These are phyloP conservation scores for Leccinum fibrillosum DNA, from an alignment of 768 basidiomycete genomes.

Conservation along the genomic window DNA sequence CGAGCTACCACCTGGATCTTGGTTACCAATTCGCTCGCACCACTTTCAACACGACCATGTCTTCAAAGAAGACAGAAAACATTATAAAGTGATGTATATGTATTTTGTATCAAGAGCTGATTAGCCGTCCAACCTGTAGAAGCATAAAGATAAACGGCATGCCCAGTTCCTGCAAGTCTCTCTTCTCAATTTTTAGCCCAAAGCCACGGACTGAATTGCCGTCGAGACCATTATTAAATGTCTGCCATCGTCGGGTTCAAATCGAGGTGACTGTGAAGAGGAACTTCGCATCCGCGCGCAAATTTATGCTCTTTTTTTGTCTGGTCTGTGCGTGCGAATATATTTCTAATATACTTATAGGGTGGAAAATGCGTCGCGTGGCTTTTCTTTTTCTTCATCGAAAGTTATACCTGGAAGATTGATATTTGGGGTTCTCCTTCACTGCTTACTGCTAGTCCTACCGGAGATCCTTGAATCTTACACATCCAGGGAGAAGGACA, in stretches of 20 bases:
- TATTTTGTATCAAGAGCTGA: constrained; percentile 57
- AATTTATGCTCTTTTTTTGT: constrained; percentile 18
- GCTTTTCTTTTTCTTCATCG: constrained; percentile 33
- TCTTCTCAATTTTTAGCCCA: constrained; percentile 46
- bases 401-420: constrained; percentile 72
- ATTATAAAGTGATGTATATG: background rate
- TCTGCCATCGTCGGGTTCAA: constrained; percentile 32
- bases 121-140: constrained; percentile 59
- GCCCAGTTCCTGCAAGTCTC: constrained; percentile 56
- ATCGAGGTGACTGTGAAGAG: constrained; percentile 41
- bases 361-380: background rate
- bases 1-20: background rate
- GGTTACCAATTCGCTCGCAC: background rate
- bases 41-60: background rate
- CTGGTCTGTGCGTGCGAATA: constrained; percentile 54
- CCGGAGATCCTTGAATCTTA: constrained; percentile 54
- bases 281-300: constrained; percentile 19
- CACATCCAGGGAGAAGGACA: constrained; percentile 52
- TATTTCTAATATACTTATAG: constrained; percentile 6
- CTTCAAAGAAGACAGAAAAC: background rate
- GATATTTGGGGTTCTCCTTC: constrained; percentile 65
- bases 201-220: constrained; percentile 14
- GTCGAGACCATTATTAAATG: constrained; percentile 19
- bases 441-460: constrained; percentile 19
- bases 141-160: constrained; percentile 53